A percentile compares a stretch with the other conserved stretches of the same genome.
phyloP scores from a whole-genome alignment of 345 rosid genomes.

The Citrus sp. region DNA sequence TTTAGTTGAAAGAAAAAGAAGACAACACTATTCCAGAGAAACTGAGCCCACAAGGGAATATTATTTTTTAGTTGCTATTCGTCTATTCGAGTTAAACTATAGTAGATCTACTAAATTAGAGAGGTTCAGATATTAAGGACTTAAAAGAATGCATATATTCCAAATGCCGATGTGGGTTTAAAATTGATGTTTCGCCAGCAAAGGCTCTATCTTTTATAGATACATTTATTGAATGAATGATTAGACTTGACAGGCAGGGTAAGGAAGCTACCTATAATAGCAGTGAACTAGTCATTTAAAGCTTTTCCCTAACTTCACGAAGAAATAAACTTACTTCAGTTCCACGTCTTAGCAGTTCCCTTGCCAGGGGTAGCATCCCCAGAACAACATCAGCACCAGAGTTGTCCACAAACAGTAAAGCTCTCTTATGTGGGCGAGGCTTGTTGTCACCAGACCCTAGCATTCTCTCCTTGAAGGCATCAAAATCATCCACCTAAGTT shows the following conservation, averaged over 20 bases:
- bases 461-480: constrained; percentile 84
- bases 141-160: not conserved
- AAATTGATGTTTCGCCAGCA: not conserved
- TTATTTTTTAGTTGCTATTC: not conserved
- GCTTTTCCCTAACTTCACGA: constrained; percentile 1
- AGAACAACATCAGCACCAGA: constrained; percentile 91
- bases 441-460: constrained; percentile 60
- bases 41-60: not conserved
- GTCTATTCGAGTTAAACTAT: not conserved
- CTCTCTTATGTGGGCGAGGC: constrained; percentile 81
- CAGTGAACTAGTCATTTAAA: not conserved
- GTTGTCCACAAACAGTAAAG: constrained; percentile 95
- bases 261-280: not conserved
- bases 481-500: constrained; percentile 91
- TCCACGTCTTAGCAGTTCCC: constrained; percentile 93
- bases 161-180: not conserved
- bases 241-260: not conserved
- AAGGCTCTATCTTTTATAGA: not conserved
- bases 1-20: constrained; percentile 10
- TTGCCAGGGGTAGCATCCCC: constrained; percentile 97
- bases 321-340: constrained; percentile 64
- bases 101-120: not conserved
- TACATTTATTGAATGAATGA: not conserved
- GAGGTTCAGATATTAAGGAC: not conserved
- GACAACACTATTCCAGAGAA: not conserved